These are phyloP conservation scores for Tympanopsis confertula DNA, from an alignment of 2,329 filamentous ascomycete genomes.

Conservation along the genomic window DNA sequence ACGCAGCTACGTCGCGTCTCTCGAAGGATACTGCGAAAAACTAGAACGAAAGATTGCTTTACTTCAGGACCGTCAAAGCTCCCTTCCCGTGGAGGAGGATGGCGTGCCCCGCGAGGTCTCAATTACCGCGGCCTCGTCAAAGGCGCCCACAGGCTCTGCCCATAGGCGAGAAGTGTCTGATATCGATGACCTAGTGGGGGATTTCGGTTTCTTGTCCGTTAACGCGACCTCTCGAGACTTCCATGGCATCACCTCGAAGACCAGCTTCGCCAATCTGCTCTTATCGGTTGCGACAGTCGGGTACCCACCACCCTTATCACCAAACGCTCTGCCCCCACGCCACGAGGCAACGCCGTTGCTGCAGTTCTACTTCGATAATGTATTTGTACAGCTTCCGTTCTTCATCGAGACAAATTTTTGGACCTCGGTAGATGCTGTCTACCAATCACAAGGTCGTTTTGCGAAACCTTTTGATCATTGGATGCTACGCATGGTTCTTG, in stretches of 20 bases:
- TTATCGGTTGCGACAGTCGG: slow-evolving; percentile 44
- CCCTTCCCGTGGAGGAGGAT: not conserved
- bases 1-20: slow-evolving; percentile 52
- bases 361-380: slow-evolving; percentile 46
- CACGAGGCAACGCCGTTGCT: slow-evolving; percentile 39
- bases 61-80: not conserved
- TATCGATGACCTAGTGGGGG: slow-evolving; percentile 53
- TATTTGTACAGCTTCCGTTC: slow-evolving; percentile 44
- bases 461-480: slow-evolving; percentile 44
- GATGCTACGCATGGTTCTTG: slow-evolving; percentile 47
- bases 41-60: slow-evolving; percentile 37
- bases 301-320: slow-evolving; percentile 29
- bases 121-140: not conserved
- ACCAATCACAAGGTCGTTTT: slow-evolving; percentile 32
- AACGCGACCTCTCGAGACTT: slow-evolving; percentile 57
- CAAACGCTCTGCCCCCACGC: slow-evolving; percentile 37
- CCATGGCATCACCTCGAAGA: slow-evolving; percentile 49
- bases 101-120: not conserved
- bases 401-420: slow-evolving; percentile 49
- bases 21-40: slow-evolving; percentile 47
- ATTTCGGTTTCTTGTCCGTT: slow-evolving; percentile 53
- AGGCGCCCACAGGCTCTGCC: not conserved
- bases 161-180: slow-evolving; percentile 35
- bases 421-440: slow-evolving; percentile 45
- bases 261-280: slow-evolving; percentile 51